A percentile compares a stretch with the other conserved stretches of the same genome.
phyloP scores from a whole-genome alignment of 352 stramenopile genomes.

The Phytophthora macrochlamydospora region DNA sequence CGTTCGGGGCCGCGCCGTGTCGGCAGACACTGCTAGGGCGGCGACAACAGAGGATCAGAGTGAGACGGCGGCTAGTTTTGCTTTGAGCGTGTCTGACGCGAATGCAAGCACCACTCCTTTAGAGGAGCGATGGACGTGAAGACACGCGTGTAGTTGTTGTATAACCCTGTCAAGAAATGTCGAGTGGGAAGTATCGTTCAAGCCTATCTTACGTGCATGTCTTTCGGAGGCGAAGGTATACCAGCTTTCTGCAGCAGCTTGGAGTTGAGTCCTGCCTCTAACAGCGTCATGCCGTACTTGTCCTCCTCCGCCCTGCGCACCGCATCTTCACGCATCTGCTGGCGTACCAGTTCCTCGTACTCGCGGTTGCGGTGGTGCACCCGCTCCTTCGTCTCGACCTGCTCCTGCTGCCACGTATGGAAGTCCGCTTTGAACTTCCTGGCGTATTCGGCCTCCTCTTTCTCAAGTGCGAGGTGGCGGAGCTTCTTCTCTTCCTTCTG shows the following conservation, averaged over 20 bases:
- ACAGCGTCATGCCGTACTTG: constrained; percentile 69
- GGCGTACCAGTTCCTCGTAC: constrained; percentile 48
- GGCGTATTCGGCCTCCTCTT: constrained; percentile 51
- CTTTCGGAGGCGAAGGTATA: constrained; percentile 22
- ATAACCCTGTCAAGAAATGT: neutral
- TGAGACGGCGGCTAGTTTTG: neutral
- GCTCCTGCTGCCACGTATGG: constrained; percentile 44
- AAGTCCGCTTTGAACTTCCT: constrained; percentile 52
- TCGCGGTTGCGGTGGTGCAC: constrained; percentile 43
- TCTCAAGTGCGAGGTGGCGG: constrained; percentile 26
- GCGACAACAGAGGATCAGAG: constrained; percentile 12
- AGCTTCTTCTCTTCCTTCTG: constrained; percentile 52
- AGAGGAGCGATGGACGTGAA: constrained; percentile 14
- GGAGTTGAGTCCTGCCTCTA: constrained; percentile 65
- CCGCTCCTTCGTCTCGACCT: constrained; percentile 34
- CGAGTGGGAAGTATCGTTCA: neutral
- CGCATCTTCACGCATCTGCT: constrained; percentile 53
- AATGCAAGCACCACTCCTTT: neutral
- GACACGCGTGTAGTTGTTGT: neutral
- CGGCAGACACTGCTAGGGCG: constrained; percentile 1
- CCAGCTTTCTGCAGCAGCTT: constrained; percentile 48
- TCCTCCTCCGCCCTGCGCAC: constrained; percentile 49
- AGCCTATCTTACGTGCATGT: constrained; percentile 28
- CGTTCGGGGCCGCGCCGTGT: constrained; percentile 21
- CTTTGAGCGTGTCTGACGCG: neutral